These are phyloP conservation scores for Aureobasidium sp. DNA, from an alignment of 2,329 filamentous ascomycete species.

Conservation along the genomic window DNA sequence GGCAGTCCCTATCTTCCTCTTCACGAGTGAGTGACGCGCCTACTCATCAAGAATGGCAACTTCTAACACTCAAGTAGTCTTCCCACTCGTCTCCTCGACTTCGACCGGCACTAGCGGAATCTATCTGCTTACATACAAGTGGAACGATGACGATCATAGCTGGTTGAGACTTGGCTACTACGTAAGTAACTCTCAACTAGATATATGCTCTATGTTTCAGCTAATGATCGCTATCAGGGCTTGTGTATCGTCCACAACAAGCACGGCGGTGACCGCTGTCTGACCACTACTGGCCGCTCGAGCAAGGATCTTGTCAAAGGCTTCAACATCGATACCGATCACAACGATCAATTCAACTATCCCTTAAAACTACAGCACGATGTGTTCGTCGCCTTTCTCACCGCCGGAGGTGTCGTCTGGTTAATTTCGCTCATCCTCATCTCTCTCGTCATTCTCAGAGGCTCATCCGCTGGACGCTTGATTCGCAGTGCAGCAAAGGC, in stretches of 20 bases:
- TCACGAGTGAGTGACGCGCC: slow-evolving; percentile 13
- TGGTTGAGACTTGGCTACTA: slow-evolving; percentile 17
- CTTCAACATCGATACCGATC: slow-evolving; percentile 6
- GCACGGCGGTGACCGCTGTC: not conserved
- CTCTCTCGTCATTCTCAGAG: slow-evolving; percentile 15
- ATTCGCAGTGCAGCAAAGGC: slow-evolving; percentile 3
- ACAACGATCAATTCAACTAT: slow-evolving; percentile 4
- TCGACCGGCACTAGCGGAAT: slow-evolving; percentile 3
- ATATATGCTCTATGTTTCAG: not conserved
- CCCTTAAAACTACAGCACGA: slow-evolving; percentile 14
- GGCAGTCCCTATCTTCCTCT: slow-evolving; percentile 17
- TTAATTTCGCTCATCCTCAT: slow-evolving; percentile 14
- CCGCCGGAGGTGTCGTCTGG: slow-evolving; percentile 18
- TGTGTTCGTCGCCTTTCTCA: slow-evolving; percentile 18
- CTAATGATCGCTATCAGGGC: not conserved
- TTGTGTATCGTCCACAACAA: slow-evolving; percentile 1
- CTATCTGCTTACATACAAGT: slow-evolving; percentile 14
- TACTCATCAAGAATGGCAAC: not conserved
- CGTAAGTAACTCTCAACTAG: not conserved
- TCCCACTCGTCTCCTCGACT: slow-evolving; percentile 16
- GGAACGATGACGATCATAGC: not conserved
- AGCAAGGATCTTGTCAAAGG: slow-evolving; percentile 8
- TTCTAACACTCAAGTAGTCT: slow-evolving; percentile 2
- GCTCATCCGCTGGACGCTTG: slow-evolving; percentile 5
- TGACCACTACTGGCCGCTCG: slow-evolving; percentile 12